Evolutionary conservation across 805 yeast genomes (phyloP).

Genomic region (Sugiyamaella qingdaonensis): DNA sequence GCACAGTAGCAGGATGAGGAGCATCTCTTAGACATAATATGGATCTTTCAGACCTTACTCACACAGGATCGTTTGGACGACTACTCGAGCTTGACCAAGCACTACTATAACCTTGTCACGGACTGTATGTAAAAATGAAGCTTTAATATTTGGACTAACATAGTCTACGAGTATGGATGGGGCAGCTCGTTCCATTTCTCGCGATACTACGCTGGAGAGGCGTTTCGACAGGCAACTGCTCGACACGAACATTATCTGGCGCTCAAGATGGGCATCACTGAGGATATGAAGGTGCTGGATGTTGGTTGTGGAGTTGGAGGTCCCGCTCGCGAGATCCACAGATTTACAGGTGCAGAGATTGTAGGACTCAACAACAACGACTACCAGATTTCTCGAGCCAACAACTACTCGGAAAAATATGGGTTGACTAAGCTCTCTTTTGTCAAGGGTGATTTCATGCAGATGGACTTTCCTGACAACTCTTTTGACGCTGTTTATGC

Average conservation of each 20-base stretch:
- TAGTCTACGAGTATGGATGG: slow-evolving; percentile 96
- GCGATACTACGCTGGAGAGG: slow-evolving; percentile 88
- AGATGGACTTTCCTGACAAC: slow-evolving; percentile 90
- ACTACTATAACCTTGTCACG: slow-evolving; percentile 93
- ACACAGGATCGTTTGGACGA: slow-evolving; percentile 58
- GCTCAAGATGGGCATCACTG: slow-evolving; percentile 70
- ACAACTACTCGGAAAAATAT: slow-evolving; percentile 63
- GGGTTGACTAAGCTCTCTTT: slow-evolving; percentile 71
- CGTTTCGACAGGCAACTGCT: slow-evolving; percentile 90
- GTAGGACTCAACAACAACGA: slow-evolving; percentile 96
- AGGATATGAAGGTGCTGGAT: slow-evolving; percentile 83
- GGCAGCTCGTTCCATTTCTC: slow-evolving; percentile 98
- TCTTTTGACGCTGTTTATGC: slow-evolving; percentile 96
- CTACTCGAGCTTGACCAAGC: slow-evolving; percentile 87
- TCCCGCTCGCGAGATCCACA: slow-evolving; percentile 92
- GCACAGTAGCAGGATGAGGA: no score
- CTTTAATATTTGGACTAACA: background rate
- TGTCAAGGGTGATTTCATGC: slow-evolving; percentile 98
- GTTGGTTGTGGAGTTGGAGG: slow-evolving; percentile 99
- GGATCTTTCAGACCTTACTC: background rate
- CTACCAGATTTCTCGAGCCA: slow-evolving; percentile 88
- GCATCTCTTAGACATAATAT: no score
- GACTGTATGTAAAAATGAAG: slow-evolving; percentile 47
- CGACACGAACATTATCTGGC: slow-evolving; percentile 94
- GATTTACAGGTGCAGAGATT: slow-evolving; percentile 82